Base-by-base conservation (phyloP, 2,329 filamentous ascomycete genomes). In the Tolypocladium album region DNA sequence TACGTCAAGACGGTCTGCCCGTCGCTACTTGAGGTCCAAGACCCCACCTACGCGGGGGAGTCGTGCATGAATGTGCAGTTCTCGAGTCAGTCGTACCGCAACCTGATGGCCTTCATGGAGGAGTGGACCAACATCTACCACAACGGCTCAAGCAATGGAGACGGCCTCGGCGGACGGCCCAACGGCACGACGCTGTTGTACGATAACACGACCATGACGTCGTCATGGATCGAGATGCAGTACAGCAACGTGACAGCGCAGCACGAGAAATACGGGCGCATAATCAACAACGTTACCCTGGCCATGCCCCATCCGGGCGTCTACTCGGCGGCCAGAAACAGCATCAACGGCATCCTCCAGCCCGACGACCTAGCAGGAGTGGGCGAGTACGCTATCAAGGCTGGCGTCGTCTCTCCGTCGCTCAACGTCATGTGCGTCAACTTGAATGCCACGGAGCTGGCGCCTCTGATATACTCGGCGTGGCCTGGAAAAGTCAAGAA, bases 281-380 rank as follows among this genome's bases (percentile, higher is more conserved):
- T 88, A 43, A 76, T 93, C 66, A 89, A 92, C 69, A 92, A 92
- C 63, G 83, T 91, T 34, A 89, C 87, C 0, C 78, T 92, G 64
- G 88, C 88, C 0, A 87, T 92, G 81, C 90, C 90, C 0, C 90
- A 94, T 66, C 78, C 85, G 4, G 76, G 87, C 0, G 79, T 94
- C 0, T 84, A 88, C 40, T 72, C 77, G 15, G 89, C 89, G 0
- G 85, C 87, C 0, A 81, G 77, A 11, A 77, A 87, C 64, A 72
- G 78, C 0, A 69, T 73, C 11, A 93, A 93, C 66, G 70, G 74
- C 0, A 89, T 94, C 38, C 72, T 89, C 11, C 89, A 93, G 65
- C 89, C 90, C 0, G 76, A 79, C 8, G 82, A 86, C 24, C 75
- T 86, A 13, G 79, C 75, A 0, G 88, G 88, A 0, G 78, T 89